Percentiles rank a stretch among this genome's conserved stretches.
Conservation (phyloP, 768 basidiomycete genomes). For the Pleurotus sapidus region DNA sequence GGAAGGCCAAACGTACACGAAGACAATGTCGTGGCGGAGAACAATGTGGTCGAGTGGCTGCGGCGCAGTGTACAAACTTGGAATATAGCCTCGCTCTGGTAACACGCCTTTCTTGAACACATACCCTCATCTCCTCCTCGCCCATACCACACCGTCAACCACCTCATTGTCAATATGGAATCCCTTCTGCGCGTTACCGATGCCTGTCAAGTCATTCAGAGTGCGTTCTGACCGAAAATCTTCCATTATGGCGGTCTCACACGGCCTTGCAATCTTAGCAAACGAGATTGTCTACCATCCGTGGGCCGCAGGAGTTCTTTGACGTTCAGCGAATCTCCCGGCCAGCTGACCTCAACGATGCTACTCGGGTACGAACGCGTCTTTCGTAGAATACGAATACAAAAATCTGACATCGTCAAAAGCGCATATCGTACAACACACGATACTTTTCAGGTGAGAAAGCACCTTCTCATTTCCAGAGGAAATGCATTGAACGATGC, state of each 20-base stretch:
- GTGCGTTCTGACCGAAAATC: slow-evolving; percentile 35
- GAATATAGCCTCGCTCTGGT: not conserved
- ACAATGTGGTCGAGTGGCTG: slow-evolving; percentile 12
- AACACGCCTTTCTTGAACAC: not conserved
- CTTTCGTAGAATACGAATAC: not conserved
- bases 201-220: slow-evolving; percentile 64
- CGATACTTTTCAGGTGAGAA: slow-evolving; percentile 75
- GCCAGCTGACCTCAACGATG: slow-evolving; percentile 78
- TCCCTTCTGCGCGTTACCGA: slow-evolving; percentile 62
- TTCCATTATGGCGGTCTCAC: no score
- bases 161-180: slow-evolving; percentile 50
- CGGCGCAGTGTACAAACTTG: slow-evolving; percentile 9
- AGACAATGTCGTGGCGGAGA: slow-evolving; percentile 11
- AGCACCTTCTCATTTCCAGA: not conserved
- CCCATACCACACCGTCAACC: slow-evolving; percentile 8
- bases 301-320: slow-evolving; percentile 77
- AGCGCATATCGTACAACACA: slow-evolving; percentile 95
- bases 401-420: slow-evolving; percentile 6
- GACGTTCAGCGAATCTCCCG: slow-evolving; percentile 81
- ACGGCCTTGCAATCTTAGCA: slow-evolving; percentile 44
- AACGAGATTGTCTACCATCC: slow-evolving; percentile 71
- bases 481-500: not conserved
- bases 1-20: not conserved
- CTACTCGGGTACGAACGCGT: slow-evolving; percentile 56
- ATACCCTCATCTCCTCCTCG: slow-evolving; percentile 12